Evolutionary conservation across 805 yeast species (phyloP).

Genomic region (Zygoascus tannicola): DNA sequence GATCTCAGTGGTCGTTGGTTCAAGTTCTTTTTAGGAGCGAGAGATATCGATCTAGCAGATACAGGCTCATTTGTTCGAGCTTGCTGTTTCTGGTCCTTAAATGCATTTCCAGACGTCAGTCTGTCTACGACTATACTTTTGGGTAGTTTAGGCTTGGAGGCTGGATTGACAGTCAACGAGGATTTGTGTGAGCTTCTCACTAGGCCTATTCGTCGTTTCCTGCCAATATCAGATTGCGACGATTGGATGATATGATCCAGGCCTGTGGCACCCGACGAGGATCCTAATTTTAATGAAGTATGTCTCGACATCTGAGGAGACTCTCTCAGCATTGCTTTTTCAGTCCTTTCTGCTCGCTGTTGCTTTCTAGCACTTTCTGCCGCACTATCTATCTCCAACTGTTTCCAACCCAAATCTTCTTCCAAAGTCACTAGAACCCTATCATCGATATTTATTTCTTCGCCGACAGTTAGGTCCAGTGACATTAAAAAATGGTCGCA

Average conservation of each 20-base stretch:
- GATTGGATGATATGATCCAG: not conserved
- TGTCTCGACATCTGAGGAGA: not conserved
- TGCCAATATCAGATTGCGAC: not conserved
- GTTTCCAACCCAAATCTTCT: not conserved
- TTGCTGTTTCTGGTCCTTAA: too few species aligned
- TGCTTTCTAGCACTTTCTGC: not conserved
- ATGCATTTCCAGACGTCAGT: too few species aligned
- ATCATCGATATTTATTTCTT: constrained; percentile 18
- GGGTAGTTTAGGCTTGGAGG: too few species aligned
- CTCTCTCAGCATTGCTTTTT: too few species aligned
- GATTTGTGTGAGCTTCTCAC: too few species aligned
- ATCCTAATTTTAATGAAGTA: not conserved
- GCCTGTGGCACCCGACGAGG: not conserved
- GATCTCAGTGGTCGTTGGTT: too few species aligned
- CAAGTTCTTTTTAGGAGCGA: too few species aligned
- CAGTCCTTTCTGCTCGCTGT: not conserved
- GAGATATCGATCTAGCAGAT: too few species aligned
- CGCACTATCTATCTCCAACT: not conserved
- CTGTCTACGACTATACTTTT: too few species aligned
- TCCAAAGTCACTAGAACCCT: constrained; percentile 24
- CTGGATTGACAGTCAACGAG: too few species aligned
- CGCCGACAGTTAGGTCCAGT: constrained; percentile 13
- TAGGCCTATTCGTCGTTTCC: not conserved
- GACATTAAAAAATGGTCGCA: constrained; percentile 10
- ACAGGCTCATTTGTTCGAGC: too few species aligned